A percentile compares a stretch with the other conserved stretches of the same genome.
Evolutionary conservation across 83 land plant species (phyloP).

Genomic region (Thuja plicata): DNA sequence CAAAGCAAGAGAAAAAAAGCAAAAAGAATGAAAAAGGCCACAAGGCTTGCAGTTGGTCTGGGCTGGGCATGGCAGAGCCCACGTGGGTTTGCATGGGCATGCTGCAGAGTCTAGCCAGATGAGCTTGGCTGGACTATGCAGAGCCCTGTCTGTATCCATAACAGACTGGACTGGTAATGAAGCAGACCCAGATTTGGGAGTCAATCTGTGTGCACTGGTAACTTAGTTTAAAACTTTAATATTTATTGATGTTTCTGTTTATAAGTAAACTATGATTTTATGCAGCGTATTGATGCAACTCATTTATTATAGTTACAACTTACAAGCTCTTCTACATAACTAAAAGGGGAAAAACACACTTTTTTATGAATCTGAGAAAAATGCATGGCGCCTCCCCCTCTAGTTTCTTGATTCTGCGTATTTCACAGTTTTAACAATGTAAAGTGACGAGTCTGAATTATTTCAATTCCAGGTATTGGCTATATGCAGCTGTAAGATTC

Average conservation of each 20-base stretch:
- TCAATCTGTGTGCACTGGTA: no score
- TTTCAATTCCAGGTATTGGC: constrained; percentile 75
- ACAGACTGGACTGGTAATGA: no score
- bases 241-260: neutral
- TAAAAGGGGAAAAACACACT: neutral
- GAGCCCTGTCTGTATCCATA: no score
- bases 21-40: no score
- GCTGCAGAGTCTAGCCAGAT: no score
- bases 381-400: neutral
- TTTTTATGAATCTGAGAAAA: neutral
- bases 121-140: no score
- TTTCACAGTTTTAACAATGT: neutral
- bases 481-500: constrained; percentile 89
- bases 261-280: neutral
- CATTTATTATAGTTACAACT: neutral
- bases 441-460: neutral
- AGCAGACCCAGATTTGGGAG: no score
- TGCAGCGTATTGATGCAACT: neutral
- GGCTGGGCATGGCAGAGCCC: no score
- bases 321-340: neutral
- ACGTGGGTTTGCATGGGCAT: no score
- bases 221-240: neutral
- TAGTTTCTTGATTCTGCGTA: neutral
- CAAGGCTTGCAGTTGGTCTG: no score
- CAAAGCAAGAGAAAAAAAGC: no score